Percentiles rank a stretch among this genome's conserved stretches.
Conservation (phyloP, 75 land plant species). For the Larix kaempferi region DNA sequence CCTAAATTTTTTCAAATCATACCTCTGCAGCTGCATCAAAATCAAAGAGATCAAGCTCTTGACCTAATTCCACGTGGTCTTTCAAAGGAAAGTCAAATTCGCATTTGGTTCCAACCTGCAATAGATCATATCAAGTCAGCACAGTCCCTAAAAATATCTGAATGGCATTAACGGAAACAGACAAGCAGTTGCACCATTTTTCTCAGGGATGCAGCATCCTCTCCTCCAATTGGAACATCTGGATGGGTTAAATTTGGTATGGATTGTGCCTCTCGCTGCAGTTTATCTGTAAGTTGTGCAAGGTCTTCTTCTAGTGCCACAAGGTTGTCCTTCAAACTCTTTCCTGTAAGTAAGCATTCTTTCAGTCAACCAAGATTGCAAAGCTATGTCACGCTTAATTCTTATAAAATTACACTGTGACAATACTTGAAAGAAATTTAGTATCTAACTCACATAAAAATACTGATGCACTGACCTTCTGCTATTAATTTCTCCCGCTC, state of each 20-base stretch:
- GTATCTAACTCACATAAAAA: not conserved
- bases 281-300: slow-evolving; percentile 49
- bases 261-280: slow-evolving; percentile 84
- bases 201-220: slow-evolving; percentile 68
- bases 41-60: slow-evolving; percentile 82
- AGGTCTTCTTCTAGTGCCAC: slow-evolving; percentile 70
- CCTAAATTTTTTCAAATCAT: slow-evolving; percentile 7
- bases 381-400: not conserved
- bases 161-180: not conserved
- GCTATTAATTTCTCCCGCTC: slow-evolving; percentile 74
- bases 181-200: slow-evolving; percentile 47
- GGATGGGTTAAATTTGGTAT: slow-evolving; percentile 96
- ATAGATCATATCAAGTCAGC: slow-evolving; percentile 7
- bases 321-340: slow-evolving; percentile 77
- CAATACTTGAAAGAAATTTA: not conserved
- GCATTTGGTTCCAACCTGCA: slow-evolving; percentile 72
- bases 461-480: slow-evolving; percentile 51
- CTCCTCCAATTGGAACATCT: slow-evolving; percentile 85
- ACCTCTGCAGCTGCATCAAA: slow-evolving; percentile 99
- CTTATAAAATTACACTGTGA: not conserved
- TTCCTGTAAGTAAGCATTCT: slow-evolving; percentile 45
- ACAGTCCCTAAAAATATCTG: not conserved
- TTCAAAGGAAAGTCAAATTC: slow-evolving; percentile 72
- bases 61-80: slow-evolving; percentile 88
- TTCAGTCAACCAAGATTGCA: slow-evolving; percentile 2